phyloP scores from a whole-genome alignment of 768 basidiomycete species.

The Leccinum aurantiacum region DNA sequence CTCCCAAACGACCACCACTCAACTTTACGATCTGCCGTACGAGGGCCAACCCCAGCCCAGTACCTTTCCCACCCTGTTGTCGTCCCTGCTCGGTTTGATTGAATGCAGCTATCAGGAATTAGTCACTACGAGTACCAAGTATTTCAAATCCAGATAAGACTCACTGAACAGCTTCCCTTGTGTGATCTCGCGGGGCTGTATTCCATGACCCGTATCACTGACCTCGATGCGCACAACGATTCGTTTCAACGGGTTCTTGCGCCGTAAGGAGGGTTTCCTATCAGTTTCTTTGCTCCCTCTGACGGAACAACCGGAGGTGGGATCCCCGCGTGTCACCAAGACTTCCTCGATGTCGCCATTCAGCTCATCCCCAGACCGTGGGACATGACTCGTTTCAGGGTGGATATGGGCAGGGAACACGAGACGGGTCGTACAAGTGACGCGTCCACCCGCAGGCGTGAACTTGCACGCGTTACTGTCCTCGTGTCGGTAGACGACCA shows the following conservation, averaged over 20 bases:
- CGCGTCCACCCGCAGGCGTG: slow-evolving; percentile 65
- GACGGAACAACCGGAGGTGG: neutral
- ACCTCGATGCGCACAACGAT: slow-evolving; percentile 87
- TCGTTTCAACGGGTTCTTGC: slow-evolving; percentile 42
- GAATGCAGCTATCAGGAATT: slow-evolving; percentile 52
- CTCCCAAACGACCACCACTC: slow-evolving; percentile 71
- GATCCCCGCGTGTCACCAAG: slow-evolving; percentile 34
- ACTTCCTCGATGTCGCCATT: slow-evolving; percentile 28
- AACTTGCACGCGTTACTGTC: slow-evolving; percentile 78
- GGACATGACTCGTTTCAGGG: slow-evolving; percentile 11
- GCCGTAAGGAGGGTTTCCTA: neutral
- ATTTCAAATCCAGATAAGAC: slow-evolving; percentile 24
- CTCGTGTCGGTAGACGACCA: neutral
- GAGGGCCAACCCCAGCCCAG: slow-evolving; percentile 73
- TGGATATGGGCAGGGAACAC: slow-evolving; percentile 35
- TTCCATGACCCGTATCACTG: slow-evolving; percentile 70
- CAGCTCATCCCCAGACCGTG: slow-evolving; percentile 3
- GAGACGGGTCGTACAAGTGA: slow-evolving; percentile 67
- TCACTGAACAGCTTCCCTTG: slow-evolving; percentile 71
- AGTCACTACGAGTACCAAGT: neutral
- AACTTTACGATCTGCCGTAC: slow-evolving; percentile 79
- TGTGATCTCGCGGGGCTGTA: slow-evolving; percentile 63
- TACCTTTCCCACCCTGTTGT: slow-evolving; percentile 71
- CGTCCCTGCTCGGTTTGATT: slow-evolving; percentile 78
- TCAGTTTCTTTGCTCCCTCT: neutral